These are phyloP conservation scores for Hylodesmum podocarpum DNA, from an alignment of 306 rosid genomes.

Conservation along the genomic window DNA sequence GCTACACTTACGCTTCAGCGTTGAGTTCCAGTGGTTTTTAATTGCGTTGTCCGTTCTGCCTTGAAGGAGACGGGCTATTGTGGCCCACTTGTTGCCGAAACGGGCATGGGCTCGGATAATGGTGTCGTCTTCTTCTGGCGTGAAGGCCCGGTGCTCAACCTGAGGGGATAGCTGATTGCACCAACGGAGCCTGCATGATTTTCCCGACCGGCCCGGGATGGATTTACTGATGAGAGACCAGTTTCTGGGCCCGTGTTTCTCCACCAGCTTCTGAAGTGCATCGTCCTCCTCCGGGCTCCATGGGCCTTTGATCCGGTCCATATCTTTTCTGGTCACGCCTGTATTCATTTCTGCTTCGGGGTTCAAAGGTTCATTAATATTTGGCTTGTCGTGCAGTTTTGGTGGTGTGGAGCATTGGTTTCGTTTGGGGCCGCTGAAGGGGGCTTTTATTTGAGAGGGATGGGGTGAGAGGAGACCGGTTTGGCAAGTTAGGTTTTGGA, in stretches of 20 bases:
- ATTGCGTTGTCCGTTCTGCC: constrained; percentile 99
- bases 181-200: constrained; percentile 94
- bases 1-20: constrained; percentile 87
- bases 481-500: constrained; percentile 50
- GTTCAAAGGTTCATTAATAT: background rate
- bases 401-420: constrained; percentile 26
- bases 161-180: constrained; percentile 97
- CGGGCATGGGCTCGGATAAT: constrained; percentile 89
- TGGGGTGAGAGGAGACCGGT: constrained; percentile 57
- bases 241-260: constrained; percentile 87
- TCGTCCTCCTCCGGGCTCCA: constrained; percentile 99
- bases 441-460: constrained; percentile 47
- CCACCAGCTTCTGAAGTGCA: constrained; percentile 66
- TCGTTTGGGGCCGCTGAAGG: background rate
- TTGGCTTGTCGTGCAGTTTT: background rate
- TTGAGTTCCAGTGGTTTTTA: constrained; percentile 98
- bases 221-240: constrained; percentile 92
- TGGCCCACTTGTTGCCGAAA: constrained; percentile 97
- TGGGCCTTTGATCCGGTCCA: constrained; percentile 97
- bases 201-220: constrained; percentile 90
- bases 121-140: constrained; percentile 85
- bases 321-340: constrained; percentile 43
- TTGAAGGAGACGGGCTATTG: constrained; percentile 79
- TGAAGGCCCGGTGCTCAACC: constrained; percentile 90
- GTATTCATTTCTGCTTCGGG: constrained; percentile 10